These are phyloP conservation scores for Cymodocea nodosa DNA, from an alignment of 116 monocot species.

Conservation along the genomic window DNA sequence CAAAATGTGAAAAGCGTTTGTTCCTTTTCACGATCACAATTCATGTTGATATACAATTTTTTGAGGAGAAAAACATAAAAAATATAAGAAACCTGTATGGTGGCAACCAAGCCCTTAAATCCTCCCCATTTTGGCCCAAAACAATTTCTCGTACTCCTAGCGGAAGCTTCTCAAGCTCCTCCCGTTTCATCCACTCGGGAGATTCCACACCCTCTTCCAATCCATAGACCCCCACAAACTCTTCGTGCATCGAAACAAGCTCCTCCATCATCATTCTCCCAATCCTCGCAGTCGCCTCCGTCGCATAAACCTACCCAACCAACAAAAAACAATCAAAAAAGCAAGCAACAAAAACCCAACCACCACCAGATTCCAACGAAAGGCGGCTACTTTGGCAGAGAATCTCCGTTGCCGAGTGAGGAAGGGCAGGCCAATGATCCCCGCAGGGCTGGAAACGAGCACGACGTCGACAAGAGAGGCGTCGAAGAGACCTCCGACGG, in stretches of 20 bases:
- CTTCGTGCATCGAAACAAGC: slow-evolving; percentile 56
- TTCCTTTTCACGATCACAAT: too few relatives aligned
- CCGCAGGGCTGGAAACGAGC: slow-evolving; percentile 56
- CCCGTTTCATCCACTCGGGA: slow-evolving; percentile 71
- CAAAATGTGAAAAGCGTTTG: too few relatives aligned
- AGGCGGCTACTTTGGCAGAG: slow-evolving; percentile 37
- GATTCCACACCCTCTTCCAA: slow-evolving; percentile 13
- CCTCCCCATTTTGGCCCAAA: slow-evolving; percentile 38
- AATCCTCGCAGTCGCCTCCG: slow-evolving; percentile 52
- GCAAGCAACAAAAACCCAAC: background rate
- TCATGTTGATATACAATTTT: background rate
- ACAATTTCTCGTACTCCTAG: slow-evolving; percentile 20
- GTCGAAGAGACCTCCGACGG: slow-evolving; percentile 33
- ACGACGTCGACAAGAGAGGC: slow-evolving; percentile 56
- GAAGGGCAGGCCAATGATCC: slow-evolving; percentile 79
- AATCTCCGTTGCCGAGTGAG: slow-evolving; percentile 47
- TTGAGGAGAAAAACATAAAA: background rate
- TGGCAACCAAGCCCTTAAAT: slow-evolving; percentile 47
- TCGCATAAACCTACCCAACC: slow-evolving; percentile 52
- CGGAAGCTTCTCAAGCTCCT: slow-evolving; percentile 39
- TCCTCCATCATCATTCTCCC: slow-evolving; percentile 86
- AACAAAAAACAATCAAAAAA: slow-evolving; percentile 5
- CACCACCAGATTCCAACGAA: slow-evolving; percentile 1
- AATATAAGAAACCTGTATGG: slow-evolving; percentile 53
- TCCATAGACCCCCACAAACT: slow-evolving; percentile 55